Evolutionary conservation across 805 yeast species (phyloP).

Genomic region (Candida chauliodis): DNA sequence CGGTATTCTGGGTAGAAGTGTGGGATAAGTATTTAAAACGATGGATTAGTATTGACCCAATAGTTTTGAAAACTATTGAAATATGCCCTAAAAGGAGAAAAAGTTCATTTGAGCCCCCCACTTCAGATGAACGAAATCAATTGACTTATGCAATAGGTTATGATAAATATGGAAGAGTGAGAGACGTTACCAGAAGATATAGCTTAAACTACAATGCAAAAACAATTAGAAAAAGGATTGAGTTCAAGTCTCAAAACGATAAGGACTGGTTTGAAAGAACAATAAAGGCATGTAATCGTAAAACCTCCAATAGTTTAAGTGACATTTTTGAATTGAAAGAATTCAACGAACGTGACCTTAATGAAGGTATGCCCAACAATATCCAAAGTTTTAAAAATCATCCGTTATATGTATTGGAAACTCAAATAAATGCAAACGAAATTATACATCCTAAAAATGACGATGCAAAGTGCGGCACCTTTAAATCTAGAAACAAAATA

Average conservation of each 20-base stretch:
- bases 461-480: conserved; percentile 59
- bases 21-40: conserved; percentile 72
- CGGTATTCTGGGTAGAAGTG: conserved; percentile 91
- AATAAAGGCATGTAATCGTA: conserved; percentile 9
- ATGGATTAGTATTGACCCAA: conserved; percentile 88
- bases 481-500: conserved; percentile 45
- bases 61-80: conserved; percentile 61
- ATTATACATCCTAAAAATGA: conserved; percentile 62
- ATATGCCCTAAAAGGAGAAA: conserved; percentile 49
- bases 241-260: conserved; percentile 50
- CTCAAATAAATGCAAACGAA: conserved; percentile 70
- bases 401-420: conserved; percentile 79
- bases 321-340: conserved; percentile 60
- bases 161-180: conserved; percentile 58
- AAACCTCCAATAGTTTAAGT: conserved; percentile 22
- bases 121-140: conserved; percentile 51
- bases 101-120: conserved; percentile 71
- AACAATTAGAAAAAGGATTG: conserved; percentile 68
- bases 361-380: conserved; percentile 86
- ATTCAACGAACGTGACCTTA: conserved; percentile 55
- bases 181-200: conserved; percentile 86
- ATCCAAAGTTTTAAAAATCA: conserved; percentile 81
- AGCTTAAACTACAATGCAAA: conserved; percentile 68
- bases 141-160: conserved; percentile 75
- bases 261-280: conserved; percentile 59